These are phyloP conservation scores for Penicillium herquei DNA, from an alignment of 495 filamentous ascomycete genomes.

Conservation along the genomic window DNA sequence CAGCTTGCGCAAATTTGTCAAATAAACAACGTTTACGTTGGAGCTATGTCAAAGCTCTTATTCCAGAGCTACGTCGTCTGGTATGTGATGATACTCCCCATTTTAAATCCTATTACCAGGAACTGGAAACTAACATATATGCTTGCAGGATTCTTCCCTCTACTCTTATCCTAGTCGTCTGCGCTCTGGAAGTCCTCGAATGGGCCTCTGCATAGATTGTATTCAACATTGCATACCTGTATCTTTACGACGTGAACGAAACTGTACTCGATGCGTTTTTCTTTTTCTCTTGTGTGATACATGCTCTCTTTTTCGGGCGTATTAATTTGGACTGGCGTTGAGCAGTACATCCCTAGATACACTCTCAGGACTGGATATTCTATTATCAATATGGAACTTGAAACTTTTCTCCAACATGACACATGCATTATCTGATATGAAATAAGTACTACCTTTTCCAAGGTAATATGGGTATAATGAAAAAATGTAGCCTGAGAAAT, in stretches of 20 bases:
- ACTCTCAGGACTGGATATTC: background rate
- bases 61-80: constrained; percentile 98
- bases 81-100: too few species aligned
- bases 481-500: too few species aligned
- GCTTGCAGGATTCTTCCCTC: constrained; percentile 80
- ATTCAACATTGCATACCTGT: constrained; percentile 2
- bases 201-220: constrained; percentile 59
- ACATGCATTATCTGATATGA: too few species aligned
- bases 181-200: constrained; percentile 88
- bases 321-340: background rate
- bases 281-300: background rate
- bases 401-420: too few species aligned
- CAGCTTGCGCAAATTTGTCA: constrained; percentile 98
- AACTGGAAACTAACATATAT: constrained; percentile 21
- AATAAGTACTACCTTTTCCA: too few species aligned
- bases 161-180: constrained; percentile 85
- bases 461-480: too few species aligned
- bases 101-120: too few species aligned
- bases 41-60: constrained; percentile 85
- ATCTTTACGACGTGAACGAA: background rate
- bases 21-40: constrained; percentile 93
- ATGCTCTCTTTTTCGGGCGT: background rate
- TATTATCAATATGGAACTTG: too few species aligned
- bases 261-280: background rate
- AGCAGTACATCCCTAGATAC: background rate